Percentiles rank a stretch among this genome's conserved stretches.
Evolutionary conservation across 1,139 yeast genomes (phyloP).

Genomic region (Torulaspora pretoriensis): DNA sequence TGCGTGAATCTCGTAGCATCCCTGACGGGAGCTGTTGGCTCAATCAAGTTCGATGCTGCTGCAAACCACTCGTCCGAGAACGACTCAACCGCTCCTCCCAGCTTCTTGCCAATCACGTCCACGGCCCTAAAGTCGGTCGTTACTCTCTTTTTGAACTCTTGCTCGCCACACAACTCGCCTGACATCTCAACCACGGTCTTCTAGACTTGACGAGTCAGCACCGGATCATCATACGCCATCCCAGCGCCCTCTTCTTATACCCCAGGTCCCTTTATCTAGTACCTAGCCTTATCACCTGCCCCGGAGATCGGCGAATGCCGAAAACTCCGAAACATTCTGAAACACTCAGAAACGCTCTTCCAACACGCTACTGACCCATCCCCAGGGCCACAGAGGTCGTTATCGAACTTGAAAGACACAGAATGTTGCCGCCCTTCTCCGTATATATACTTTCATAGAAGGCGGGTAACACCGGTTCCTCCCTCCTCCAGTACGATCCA

Average conservation of each 20-base stretch:
- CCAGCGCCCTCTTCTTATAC: background rate
- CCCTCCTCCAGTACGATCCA: constrained; percentile 2
- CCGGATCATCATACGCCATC: background rate
- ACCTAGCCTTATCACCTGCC: background rate
- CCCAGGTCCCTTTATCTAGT: no score
- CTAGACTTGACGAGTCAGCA: background rate
- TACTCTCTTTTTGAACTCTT: constrained; percentile 3
- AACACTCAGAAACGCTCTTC: background rate
- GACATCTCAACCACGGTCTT: background rate
- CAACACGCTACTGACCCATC: background rate
- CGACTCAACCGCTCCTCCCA: constrained; percentile 69
- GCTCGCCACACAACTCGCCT: constrained; percentile 4
- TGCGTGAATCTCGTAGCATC: constrained; percentile 75
- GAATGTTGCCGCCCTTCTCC: background rate
- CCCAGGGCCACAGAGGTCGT: no score
- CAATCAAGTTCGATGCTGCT: constrained; percentile 80
- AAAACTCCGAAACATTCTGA: background rate
- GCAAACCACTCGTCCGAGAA: constrained; percentile 95
- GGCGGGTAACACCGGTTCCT: background rate
- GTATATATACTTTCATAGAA: background rate
- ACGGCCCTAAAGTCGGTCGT: constrained; percentile 21
- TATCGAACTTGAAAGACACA: no score
- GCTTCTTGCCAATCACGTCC: constrained; percentile 76
- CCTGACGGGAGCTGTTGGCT: constrained; percentile 73
- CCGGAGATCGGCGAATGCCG: constrained; percentile 3